Conservation (phyloP, 257 asterid species). For the Galeopsis tetrahit region DNA sequence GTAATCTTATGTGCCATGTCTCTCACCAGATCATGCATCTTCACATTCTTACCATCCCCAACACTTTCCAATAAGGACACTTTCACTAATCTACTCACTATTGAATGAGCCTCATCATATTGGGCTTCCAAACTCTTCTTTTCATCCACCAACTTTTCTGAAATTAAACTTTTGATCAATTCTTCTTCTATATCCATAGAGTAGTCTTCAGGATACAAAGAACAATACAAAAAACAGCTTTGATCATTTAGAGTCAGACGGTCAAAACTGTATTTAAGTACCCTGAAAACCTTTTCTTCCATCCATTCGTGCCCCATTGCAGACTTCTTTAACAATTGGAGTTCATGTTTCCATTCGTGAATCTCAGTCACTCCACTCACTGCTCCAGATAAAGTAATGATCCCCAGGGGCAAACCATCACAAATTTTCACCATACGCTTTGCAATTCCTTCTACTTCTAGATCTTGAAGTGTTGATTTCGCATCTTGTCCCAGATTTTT, state of each 20-base stretch:
- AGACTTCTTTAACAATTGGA: conserved; percentile 10
- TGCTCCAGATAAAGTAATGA: conserved; percentile 29
- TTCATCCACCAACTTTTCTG: conserved; percentile 24
- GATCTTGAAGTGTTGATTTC: not conserved
- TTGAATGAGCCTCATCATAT: conserved; percentile 18
- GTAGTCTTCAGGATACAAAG: conserved; percentile 23
- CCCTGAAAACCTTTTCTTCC: conserved; percentile 24
- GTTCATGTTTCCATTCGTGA: conserved; percentile 28
- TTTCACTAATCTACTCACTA: conserved; percentile 23
- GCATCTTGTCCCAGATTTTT: not conserved
- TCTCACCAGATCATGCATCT: conserved; percentile 35
- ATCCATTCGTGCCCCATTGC: conserved; percentile 20
- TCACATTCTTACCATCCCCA: conserved; percentile 7
- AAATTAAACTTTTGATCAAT: conserved; percentile 9
- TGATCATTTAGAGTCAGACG: conserved; percentile 18
- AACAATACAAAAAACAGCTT: not conserved
- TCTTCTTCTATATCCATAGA: no score
- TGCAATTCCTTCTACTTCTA: conserved; percentile 23
- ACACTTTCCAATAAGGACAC: conserved; percentile 15
- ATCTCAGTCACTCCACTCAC: conserved; percentile 25
- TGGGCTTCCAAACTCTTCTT: conserved; percentile 14
- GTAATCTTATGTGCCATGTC: conserved; percentile 30
- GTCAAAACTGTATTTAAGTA: conserved; percentile 34
- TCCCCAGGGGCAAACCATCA: conserved; percentile 32
- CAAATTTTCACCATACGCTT: conserved; percentile 4